Base-by-base conservation (phyloP, 1,139 yeast genomes). In the Arxiozyma heterogenica region DNA sequence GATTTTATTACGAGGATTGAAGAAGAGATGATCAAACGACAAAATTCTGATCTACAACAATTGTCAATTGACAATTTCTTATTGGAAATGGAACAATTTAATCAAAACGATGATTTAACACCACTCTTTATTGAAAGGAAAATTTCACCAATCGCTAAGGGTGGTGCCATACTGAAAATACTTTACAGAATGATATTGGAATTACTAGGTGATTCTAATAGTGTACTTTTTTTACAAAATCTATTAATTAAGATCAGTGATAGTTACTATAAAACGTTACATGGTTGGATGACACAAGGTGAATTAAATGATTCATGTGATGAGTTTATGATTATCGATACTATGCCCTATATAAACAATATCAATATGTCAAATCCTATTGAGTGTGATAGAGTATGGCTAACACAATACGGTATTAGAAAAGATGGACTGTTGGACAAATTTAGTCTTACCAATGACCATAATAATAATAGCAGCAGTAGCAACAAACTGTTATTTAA, bases 301-400 rank as follows among this genome's bases (percentile, higher is more conserved):
- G 74, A 75, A 4, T 75, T 93, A 11, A 78, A 80, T 58, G 98
- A 94, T 63, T 90, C 89, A 0, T 82, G 81, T 63, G 83, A 84
- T 49, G 99, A 94, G 68, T 94, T 94, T 65, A 71, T 91, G 66
- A 80, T 93, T 15, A 77, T 82, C 12, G 68, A 72, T 46, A 70
- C 68, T 6, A 61, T 62, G 60, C 57, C 60, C 51, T 54, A 59
- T 44, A 53, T 51, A 15, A 55, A 67, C 62, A 54, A 71, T 68
- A 55, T 58, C 11, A 45, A 64, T 54, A 45, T 62, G 50, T 48
- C 67, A 8, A 76, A 78, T 57, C 74, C 75, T 51, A 68, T 78
- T 21, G 78, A 79, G 58, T 76, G 82, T 56, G 96, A 90, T 60
- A 83, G 84, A 56, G 84, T 86, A 63, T 93, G 98, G 98, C 87